These are phyloP conservation scores for Rhypophila decipiens DNA, from an alignment of 495 filamentous ascomycete species.

Conservation along the genomic window DNA sequence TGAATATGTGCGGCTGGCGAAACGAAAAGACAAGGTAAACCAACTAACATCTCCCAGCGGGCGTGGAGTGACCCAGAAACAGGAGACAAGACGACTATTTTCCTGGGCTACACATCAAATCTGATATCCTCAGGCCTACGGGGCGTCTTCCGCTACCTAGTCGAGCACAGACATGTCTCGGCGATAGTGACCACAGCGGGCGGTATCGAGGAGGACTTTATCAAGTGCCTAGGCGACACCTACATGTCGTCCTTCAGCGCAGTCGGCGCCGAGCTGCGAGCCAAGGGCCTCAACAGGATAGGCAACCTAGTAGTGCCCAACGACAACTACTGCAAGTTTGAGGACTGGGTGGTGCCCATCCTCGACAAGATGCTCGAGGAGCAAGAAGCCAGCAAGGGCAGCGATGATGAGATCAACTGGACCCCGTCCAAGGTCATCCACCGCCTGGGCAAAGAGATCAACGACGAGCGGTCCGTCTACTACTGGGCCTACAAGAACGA, in stretches of 20 bases:
- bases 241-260: slow-evolving; percentile 83
- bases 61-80: slow-evolving; percentile 70
- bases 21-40: neutral
- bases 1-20: neutral
- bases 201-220: slow-evolving; percentile 96
- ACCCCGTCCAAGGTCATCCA: slow-evolving; percentile 84
- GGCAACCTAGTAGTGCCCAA: slow-evolving; percentile 97
- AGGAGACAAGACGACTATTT: slow-evolving; percentile 74
- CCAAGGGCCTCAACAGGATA: slow-evolving; percentile 86
- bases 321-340: slow-evolving; percentile 91
- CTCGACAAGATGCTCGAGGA: slow-evolving; percentile 86
- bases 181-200: slow-evolving; percentile 93
- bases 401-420: slow-evolving; percentile 73
- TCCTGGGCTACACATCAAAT: slow-evolving; percentile 95
- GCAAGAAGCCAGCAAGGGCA: slow-evolving; percentile 68
- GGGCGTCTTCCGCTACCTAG: slow-evolving; percentile 84
- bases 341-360: slow-evolving; percentile 94
- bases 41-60: slow-evolving; percentile 45
- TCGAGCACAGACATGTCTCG: slow-evolving; percentile 83
- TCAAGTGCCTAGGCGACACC: slow-evolving; percentile 92
- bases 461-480: slow-evolving; percentile 77
- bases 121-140: slow-evolving; percentile 92
- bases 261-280: slow-evolving; percentile 65
- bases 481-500: slow-evolving; percentile 94
- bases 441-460: slow-evolving; percentile 84